phyloP scores from a whole-genome alignment of 805 yeast genomes.

The Brettanomyces naardenensis region DNA sequence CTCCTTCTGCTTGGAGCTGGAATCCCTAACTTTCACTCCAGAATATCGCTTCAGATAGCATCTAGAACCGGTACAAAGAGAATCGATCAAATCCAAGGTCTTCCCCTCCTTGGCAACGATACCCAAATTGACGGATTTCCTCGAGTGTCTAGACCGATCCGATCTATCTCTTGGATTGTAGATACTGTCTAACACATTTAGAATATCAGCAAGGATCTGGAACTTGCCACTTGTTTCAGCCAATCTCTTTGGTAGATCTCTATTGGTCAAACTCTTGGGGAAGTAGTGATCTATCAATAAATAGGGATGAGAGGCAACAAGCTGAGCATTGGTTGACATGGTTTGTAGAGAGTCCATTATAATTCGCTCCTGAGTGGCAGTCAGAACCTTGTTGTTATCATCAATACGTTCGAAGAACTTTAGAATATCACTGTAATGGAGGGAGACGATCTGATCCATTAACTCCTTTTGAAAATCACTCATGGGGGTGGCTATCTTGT shows the following conservation, averaged over 20 bases:
- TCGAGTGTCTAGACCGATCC: slow-evolving; percentile 6
- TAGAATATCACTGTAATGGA: slow-evolving; percentile 86
- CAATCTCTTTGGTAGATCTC: slow-evolving; percentile 63
- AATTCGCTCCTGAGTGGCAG: slow-evolving; percentile 29
- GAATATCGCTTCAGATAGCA: slow-evolving; percentile 49
- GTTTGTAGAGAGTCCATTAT: slow-evolving; percentile 70
- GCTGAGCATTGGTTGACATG: slow-evolving; percentile 65
- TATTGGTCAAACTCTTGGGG: slow-evolving; percentile 69
- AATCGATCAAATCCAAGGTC: slow-evolving; percentile 66
- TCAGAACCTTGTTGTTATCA: slow-evolving; percentile 3
- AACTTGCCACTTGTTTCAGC: slow-evolving; percentile 84
- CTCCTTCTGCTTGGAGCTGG: slow-evolving; percentile 16
- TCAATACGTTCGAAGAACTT: slow-evolving; percentile 67
- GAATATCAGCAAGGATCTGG: slow-evolving; percentile 54
- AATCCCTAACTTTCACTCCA: slow-evolving; percentile 54
- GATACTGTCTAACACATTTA: slow-evolving; percentile 41
- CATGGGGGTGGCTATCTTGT: slow-evolving; percentile 75
- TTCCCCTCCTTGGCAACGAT: slow-evolving; percentile 63
- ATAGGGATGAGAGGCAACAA: slow-evolving; percentile 86
- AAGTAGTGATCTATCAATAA: slow-evolving; percentile 74
- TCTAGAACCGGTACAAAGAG: slow-evolving; percentile 55
- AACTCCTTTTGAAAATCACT: slow-evolving; percentile 80
- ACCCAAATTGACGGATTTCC: slow-evolving; percentile 44
- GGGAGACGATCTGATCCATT: slow-evolving; percentile 83
- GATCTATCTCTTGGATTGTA: slow-evolving; percentile 18